phyloP scores from a whole-genome alignment of 192 early-diverging fungal species.

The Linnemannia schmuckeri region DNA sequence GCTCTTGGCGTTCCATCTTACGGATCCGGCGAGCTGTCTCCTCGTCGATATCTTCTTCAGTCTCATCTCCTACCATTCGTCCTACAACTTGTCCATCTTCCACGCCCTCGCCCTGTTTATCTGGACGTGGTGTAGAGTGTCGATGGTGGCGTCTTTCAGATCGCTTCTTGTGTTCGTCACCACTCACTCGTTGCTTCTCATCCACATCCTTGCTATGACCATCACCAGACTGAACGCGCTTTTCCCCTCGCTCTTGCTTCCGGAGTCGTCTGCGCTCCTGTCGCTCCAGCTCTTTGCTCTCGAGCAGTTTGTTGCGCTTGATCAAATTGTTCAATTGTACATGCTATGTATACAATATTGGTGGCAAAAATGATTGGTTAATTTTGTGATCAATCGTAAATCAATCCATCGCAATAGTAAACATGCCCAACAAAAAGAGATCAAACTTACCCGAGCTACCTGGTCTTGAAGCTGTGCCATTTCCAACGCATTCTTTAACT shows the following conservation, averaged over 20 bases:
- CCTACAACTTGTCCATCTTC: neutral
- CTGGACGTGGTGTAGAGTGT: slow-evolving; percentile 34
- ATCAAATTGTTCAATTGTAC: slow-evolving; percentile 45
- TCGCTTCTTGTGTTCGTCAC: slow-evolving; percentile 6
- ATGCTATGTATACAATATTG: slow-evolving; percentile 12
- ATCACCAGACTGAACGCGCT: slow-evolving; percentile 10
- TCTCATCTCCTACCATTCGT: neutral
- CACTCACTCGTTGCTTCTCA: neutral
- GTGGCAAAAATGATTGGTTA: neutral
- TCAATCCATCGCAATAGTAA: neutral
- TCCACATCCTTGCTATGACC: slow-evolving; percentile 8
- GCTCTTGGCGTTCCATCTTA: slow-evolving; percentile 25
- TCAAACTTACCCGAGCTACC: slow-evolving; percentile 33
- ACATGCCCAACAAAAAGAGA: neutral
- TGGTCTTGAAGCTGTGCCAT: slow-evolving; percentile 39
- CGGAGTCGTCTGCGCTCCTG: slow-evolving; percentile 18
- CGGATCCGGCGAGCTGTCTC: slow-evolving; percentile 24
- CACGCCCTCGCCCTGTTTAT: slow-evolving; percentile 4
- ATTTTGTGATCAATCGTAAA: neutral
- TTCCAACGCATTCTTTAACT: slow-evolving; percentile 23
- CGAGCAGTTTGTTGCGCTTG: slow-evolving; percentile 31
- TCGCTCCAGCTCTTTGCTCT: slow-evolving; percentile 35
- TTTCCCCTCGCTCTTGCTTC: slow-evolving; percentile 32
- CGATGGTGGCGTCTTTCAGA: slow-evolving; percentile 30
- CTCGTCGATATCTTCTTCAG: slow-evolving; percentile 21